A percentile compares a stretch with the other conserved stretches of the same genome.
Evolutionary conservation across 1,284 basidiomycete genomes (phyloP).

Genomic region (Boletellus deceptivus): DNA sequence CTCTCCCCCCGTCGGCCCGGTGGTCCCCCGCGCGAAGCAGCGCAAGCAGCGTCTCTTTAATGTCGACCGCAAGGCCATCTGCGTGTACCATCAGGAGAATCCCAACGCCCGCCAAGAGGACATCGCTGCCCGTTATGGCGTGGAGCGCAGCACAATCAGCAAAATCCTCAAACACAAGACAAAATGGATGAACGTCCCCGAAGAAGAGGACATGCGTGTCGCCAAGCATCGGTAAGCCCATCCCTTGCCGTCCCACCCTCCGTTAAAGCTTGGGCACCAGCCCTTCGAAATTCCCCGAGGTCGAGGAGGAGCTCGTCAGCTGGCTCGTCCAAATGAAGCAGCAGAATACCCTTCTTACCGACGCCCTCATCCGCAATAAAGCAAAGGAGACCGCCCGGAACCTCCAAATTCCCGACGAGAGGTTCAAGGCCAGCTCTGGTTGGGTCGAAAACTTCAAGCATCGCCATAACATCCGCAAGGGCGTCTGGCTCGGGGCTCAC

Average conservation of each 20-base stretch:
- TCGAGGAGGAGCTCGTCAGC: constrained; percentile 63
- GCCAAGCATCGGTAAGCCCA: constrained; percentile 62
- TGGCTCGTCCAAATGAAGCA: constrained; percentile 59
- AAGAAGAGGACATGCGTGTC: constrained; percentile 53
- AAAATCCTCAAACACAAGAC: constrained; percentile 86
- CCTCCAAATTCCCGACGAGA: constrained; percentile 59
- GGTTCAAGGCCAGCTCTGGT: constrained; percentile 87
- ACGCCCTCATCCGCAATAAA: constrained; percentile 67
- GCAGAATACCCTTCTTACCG: constrained; percentile 58
- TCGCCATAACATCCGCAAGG: constrained; percentile 69
- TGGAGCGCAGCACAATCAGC: constrained; percentile 91
- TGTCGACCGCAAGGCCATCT: constrained; percentile 75
- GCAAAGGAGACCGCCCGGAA: constrained; percentile 67
- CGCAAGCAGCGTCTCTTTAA: constrained; percentile 73
- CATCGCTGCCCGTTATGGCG: constrained; percentile 71
- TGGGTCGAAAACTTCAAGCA: constrained; percentile 93
- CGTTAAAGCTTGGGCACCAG: constrained; percentile 36
- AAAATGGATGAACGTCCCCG: constrained; percentile 73
- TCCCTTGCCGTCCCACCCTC: not conserved
- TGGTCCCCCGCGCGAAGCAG: constrained; percentile 47
- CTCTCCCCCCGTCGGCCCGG: constrained; percentile 27
- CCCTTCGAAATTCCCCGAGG: constrained; percentile 73
- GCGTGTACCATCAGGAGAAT: constrained; percentile 60
- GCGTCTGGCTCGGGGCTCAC: constrained; percentile 51
- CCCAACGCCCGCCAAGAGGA: constrained; percentile 76